phyloP scores from a whole-genome alignment of 768 basidiomycete species.

The Leccinellum rugosiceps region DNA sequence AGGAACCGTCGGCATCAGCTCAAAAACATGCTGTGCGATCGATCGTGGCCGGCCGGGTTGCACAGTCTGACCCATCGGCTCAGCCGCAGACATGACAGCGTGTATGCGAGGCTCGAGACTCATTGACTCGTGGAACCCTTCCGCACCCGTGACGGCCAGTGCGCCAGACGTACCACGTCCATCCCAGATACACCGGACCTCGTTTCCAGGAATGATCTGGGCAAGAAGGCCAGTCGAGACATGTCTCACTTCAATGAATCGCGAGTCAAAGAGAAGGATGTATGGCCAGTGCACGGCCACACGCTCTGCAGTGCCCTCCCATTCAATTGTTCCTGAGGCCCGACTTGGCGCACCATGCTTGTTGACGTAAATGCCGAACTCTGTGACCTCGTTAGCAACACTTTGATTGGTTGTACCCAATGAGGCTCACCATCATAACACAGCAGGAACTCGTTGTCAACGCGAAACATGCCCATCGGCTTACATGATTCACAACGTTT shows the following conservation, averaged over 20 bases:
- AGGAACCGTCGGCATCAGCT: conserved; percentile 52
- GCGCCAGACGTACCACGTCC: conserved; percentile 51
- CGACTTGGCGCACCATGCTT: conserved; percentile 88
- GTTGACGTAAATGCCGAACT: conserved; percentile 91
- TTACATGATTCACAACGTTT: conserved; percentile 78
- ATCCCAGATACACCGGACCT: conserved; percentile 88
- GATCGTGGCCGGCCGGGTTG: conserved; percentile 42
- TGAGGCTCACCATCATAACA: conserved; percentile 73
- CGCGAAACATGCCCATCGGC: conserved; percentile 88
- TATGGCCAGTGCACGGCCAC: conserved; percentile 90
- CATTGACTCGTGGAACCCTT: conserved; percentile 41
- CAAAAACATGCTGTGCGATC: conserved; percentile 71
- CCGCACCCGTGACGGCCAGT: conserved; percentile 23
- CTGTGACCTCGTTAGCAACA: conserved; percentile 35
- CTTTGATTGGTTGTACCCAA: not conserved
- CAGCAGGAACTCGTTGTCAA: conserved; percentile 84
- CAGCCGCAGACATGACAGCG: conserved; percentile 71
- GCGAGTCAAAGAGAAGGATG: conserved; percentile 80
- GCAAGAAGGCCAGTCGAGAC: conserved; percentile 74
- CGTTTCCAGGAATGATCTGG: conserved; percentile 79
- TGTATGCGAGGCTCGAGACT: conserved; percentile 82
- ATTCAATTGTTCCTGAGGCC: conserved; percentile 72
- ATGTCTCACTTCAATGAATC: conserved; percentile 89
- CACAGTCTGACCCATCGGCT: conserved; percentile 36
- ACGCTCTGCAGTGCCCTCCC: conserved; percentile 89